Evolutionary conservation across 2,329 filamentous ascomycete species (phyloP).

Genomic region (Cercospora sesami): DNA sequence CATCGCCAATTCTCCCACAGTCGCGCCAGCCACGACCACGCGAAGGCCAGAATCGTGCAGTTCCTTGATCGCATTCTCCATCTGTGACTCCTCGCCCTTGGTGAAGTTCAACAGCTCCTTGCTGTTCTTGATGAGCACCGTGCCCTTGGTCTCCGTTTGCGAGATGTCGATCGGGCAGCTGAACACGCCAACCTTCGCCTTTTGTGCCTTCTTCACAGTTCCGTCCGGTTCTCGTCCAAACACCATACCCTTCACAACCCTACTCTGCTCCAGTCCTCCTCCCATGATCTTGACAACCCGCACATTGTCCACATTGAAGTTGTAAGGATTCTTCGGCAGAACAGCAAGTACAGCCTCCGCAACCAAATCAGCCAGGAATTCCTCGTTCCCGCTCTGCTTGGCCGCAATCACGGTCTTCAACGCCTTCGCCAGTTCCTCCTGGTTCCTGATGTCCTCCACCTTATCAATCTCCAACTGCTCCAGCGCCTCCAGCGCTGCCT

Average conservation of each 20-base stretch:
- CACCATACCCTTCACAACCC: conserved; percentile 96
- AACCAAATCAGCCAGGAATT: conserved; percentile 80
- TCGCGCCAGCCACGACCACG: conserved; percentile 87
- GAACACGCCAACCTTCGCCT: conserved; percentile 95
- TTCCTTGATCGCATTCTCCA: conserved; percentile 91
- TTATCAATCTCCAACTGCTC: conserved; percentile 85
- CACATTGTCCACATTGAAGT: conserved; percentile 99
- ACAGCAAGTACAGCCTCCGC: conserved; percentile 82
- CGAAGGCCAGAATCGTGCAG: conserved; percentile 90
- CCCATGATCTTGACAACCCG: conserved; percentile 99
- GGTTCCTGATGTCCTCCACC: conserved; percentile 77
- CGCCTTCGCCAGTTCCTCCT: conserved; percentile 87
- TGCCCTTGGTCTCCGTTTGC: conserved; percentile 98
- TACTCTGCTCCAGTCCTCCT: conserved; percentile 88
- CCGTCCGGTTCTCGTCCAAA: conserved; percentile 96
- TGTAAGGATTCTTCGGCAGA: conserved; percentile 88
- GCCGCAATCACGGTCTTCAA: conserved; percentile 92
- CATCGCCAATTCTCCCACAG: conserved; percentile 91
- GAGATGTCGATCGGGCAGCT: conserved; percentile 93
- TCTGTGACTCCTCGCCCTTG: conserved; percentile 89
- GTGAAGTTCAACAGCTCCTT: conserved; percentile 99
- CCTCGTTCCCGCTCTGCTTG: conserved; percentile 94
- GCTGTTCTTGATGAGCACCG: conserved; percentile 91
- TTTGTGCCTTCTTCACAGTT: conserved; percentile 78
- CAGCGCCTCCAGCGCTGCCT: conserved; percentile 78